Base-by-base conservation (phyloP, 768 basidiomycete genomes). In the Cubamyces lactineus region DNA sequence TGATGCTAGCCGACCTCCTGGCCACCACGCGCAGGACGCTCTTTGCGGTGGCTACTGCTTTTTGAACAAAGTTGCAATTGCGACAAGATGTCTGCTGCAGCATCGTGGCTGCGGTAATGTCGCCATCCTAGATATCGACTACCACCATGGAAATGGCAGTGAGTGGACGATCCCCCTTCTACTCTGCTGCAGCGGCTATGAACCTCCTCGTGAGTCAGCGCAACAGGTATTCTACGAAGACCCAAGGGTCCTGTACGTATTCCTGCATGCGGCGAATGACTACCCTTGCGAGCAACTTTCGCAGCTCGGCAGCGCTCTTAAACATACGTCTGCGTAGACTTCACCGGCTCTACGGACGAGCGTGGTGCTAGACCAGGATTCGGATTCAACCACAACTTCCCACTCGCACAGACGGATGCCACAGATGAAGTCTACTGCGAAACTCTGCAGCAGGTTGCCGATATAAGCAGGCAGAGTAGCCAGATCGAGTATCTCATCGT, bases 141-240 rank as follows among this genome's bases (percentile, higher is more conserved):
- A 75, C 58, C 76, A 77, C 41, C 76, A 76, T 53, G 75, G 76
- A 7, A 77, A 77, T 43, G 76, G 73, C n/a, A 70, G 61, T 69
- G 39, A 48, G 66, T 50, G 17, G 16, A 43, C 3, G 17, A 9
- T 11, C 2, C 7, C 7, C n/a, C 6, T 7, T 43, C 24, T 7
- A 26, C 24, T 17, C 23, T 38, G 13, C n/a, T n/a, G n/a, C n/a
- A n/a, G n/a, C 19, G 2, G 17, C 11, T 21, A 17, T 23, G 41
- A 15, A 12, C 3, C 21, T 16, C 3, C 5, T 28, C 21, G 19
- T 40, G 51, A 42, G 26, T 21, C 63, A 75, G 74, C 64, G 40
- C 75, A 70, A 61, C 66, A 69, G 57, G 70, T 72, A 28, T 75
- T 75, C 54, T 76, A 73, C 57, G 58, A 65, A 3, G 74, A 76